Percentiles rank a stretch among this genome's conserved stretches.
phyloP scores from a whole-genome alignment of 176 grass and related monocot genomes.

The Rhynchospora breviuscula region DNA sequence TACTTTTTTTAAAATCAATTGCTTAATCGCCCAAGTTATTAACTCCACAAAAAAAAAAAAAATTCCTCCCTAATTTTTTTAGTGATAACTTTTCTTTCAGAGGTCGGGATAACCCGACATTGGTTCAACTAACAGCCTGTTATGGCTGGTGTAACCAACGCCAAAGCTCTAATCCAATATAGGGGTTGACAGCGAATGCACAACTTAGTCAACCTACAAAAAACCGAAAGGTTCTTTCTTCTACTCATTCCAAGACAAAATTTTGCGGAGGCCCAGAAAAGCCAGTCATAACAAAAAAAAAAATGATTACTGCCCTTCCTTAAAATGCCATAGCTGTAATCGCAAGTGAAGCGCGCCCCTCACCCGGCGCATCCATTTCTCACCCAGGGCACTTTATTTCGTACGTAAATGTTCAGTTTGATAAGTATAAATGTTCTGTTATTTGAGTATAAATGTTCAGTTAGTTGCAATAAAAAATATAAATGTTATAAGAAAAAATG shows the following conservation, averaged over 20 bases:
- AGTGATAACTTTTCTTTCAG: not conserved
- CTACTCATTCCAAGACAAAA: not conserved
- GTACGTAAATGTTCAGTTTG: too few species aligned
- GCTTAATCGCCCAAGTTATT: not conserved
- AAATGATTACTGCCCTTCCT: too few species aligned
- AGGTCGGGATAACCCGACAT: not conserved
- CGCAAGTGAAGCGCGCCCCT: too few species aligned
- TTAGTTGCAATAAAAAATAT: too few species aligned
- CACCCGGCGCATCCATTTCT: too few species aligned
- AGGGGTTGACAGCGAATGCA: not conserved
- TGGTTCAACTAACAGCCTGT: not conserved
- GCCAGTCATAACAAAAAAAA: not conserved
- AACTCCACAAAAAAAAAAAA: not conserved
- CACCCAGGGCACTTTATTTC: too few species aligned
- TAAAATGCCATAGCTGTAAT: too few species aligned
- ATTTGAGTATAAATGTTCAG: too few species aligned
- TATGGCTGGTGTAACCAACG: slow-evolving; percentile 8
- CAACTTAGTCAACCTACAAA: too few species aligned
- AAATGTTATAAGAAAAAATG: too few species aligned
- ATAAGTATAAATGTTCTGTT: too few species aligned
- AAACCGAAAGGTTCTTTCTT: not conserved
- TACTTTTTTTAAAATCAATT: not conserved
- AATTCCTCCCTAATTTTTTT: too few species aligned
- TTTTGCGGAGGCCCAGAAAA: not conserved
- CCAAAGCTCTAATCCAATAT: not conserved